A percentile compares a stretch with the other conserved stretches of the same genome.
phyloP scores from a whole-genome alignment of 2,329 filamentous ascomycete species.

The Cordyceps javanica region DNA sequence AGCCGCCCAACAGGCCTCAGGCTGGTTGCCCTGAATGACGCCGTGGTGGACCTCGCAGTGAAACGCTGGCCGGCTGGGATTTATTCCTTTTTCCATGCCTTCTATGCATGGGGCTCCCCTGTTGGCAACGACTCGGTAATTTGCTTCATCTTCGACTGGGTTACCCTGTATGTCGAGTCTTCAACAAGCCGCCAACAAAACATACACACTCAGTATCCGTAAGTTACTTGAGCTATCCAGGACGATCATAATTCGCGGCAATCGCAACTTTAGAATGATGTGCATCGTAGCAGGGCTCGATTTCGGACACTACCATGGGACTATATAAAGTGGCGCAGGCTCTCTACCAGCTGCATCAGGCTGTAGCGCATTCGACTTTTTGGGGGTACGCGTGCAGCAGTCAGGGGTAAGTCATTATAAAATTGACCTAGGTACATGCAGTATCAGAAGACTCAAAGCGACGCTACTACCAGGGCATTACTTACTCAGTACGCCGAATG shows the following conservation, averaged over 20 bases:
- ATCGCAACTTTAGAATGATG: not conserved
- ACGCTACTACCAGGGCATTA: too few species aligned
- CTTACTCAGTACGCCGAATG: too few species aligned
- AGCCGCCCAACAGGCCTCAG: too few species aligned
- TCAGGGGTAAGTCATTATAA: too few species aligned
- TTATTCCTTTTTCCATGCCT: not conserved
- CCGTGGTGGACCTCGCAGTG: not conserved
- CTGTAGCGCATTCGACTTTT: too few species aligned
- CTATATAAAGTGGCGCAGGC: not conserved
- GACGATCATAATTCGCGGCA: not conserved
- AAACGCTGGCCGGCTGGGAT: not conserved
- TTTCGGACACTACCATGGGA: not conserved
- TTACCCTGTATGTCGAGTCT: not conserved
- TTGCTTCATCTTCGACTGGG: not conserved
- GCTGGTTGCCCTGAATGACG: not conserved
- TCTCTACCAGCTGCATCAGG: too few species aligned
- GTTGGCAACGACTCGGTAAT: not conserved
- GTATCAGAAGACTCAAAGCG: too few species aligned
- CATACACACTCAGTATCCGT: not conserved
- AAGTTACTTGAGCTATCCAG: not conserved
- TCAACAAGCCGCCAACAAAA: not conserved
- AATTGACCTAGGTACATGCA: too few species aligned
- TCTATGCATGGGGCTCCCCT: not conserved
- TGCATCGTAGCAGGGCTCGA: constrained; percentile 1
- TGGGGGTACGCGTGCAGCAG: too few species aligned